phyloP scores from a whole-genome alignment of 208 protist species.

The Crithidia mellificae region DNA sequence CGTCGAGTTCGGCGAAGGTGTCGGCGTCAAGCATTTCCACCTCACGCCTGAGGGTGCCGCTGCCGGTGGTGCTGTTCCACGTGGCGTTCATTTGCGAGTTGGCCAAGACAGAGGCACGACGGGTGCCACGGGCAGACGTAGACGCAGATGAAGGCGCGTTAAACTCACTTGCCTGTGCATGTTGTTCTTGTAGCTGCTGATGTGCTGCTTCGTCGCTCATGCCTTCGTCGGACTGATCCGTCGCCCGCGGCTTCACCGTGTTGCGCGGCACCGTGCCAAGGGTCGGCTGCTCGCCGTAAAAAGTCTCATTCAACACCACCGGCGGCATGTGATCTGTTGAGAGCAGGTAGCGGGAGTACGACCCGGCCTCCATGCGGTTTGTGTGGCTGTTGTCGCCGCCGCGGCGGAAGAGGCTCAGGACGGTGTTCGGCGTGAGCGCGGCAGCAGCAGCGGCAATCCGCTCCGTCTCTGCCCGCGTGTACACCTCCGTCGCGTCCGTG shows the following conservation, averaged over 20 bases:
- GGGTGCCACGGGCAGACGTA: not conserved
- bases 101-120: slow-evolving; percentile 2
- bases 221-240: not conserved
- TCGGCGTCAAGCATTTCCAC: slow-evolving; percentile 53
- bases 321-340: slow-evolving; percentile 43
- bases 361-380: slow-evolving; percentile 72
- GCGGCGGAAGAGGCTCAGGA: slow-evolving; percentile 47
- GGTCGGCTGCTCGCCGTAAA: slow-evolving; percentile 43
- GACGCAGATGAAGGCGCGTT: not conserved
- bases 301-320: slow-evolving; percentile 37
- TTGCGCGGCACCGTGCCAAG: slow-evolving; percentile 42
- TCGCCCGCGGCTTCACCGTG: slow-evolving; percentile 14
- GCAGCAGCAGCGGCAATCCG: slow-evolving; percentile 26
- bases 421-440: slow-evolving; percentile 31
- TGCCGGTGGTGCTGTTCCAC: slow-evolving; percentile 22
- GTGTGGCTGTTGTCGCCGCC: slow-evolving; percentile 71
- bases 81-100: slow-evolving; percentile 2
- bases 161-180: not conserved
- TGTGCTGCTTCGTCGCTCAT: not conserved
- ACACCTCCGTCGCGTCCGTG: not conserved
- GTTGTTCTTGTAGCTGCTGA: not conserved
- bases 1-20: slow-evolving; percentile 46
- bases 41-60: slow-evolving; percentile 49
- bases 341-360: slow-evolving; percentile 74
- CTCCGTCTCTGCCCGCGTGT: slow-evolving; percentile 17